A percentile compares a stretch with the other conserved stretches of the same genome.
Conservation (phyloP, 345 rosid species). For the Brassica rapa region DNA sequence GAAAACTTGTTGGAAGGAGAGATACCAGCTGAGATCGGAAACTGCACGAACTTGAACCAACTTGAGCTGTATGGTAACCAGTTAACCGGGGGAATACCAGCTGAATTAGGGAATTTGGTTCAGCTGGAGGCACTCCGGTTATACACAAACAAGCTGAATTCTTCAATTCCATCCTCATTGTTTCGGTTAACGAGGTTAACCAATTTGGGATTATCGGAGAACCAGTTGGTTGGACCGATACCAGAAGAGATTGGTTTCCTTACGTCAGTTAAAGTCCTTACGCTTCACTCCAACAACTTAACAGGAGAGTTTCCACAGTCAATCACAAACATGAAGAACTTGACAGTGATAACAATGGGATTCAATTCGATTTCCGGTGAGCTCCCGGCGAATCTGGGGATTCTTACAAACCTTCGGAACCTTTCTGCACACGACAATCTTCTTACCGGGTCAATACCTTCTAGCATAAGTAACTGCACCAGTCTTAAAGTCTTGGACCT, state of each 20-base stretch:
- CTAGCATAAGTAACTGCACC: conserved; percentile 72
- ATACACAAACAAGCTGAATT: conserved; percentile 55
- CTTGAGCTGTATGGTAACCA: conserved; percentile 60
- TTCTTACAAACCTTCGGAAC: conserved; percentile 64
- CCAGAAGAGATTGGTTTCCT: conserved; percentile 58
- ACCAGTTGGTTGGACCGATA: conserved; percentile 59
- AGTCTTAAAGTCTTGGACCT: conserved; percentile 47
- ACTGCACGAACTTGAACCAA: conserved; percentile 49
- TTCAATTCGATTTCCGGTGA: conserved; percentile 60
- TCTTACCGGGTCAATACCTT: conserved; percentile 77
- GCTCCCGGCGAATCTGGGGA: conserved; percentile 65
- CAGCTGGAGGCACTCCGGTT: conserved; percentile 51
- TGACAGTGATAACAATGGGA: conserved; percentile 65
- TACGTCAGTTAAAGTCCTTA: conserved; percentile 55
- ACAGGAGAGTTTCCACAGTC: conserved; percentile 66
- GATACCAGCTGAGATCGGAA: conserved; percentile 67
- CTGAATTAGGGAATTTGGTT: conserved; percentile 64
- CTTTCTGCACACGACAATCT: conserved; percentile 50
- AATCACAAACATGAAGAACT: conserved; percentile 56
- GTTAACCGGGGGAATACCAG: conserved; percentile 66
- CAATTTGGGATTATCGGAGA: conserved; percentile 61
- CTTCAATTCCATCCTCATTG: conserved; percentile 69
- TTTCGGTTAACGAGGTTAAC: conserved; percentile 57
- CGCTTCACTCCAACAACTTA: conserved; percentile 69
- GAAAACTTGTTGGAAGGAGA: conserved; percentile 58